Percentiles rank a stretch among this genome's conserved stretches.
Evolutionary conservation across 2,329 filamentous ascomycete species (phyloP).

Genomic region (Sclerotinia glacialis): DNA sequence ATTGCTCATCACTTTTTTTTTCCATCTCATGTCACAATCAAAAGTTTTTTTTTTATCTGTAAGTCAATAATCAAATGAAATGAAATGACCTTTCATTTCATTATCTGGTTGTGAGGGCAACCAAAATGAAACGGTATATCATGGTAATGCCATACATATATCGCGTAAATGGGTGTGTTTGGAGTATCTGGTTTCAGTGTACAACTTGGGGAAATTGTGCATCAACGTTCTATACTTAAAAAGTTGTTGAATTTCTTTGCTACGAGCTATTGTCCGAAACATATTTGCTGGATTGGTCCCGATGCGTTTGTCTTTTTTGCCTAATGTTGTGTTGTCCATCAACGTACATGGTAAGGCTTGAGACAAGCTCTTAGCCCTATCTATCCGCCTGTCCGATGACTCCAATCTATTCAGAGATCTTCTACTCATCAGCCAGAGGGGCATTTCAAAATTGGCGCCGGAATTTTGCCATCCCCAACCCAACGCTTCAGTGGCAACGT

Average conservation of each 20-base stretch:
- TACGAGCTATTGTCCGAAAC: not conserved
- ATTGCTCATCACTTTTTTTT: not conserved
- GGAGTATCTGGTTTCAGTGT: not conserved
- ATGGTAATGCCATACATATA: no score
- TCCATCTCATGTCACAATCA: not conserved
- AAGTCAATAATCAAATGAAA: not conserved
- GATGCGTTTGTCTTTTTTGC: not conserved
- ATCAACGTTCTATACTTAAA: not conserved
- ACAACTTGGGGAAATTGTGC: not conserved
- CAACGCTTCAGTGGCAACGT: not conserved
- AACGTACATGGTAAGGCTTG: not conserved
- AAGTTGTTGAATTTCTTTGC: not conserved
- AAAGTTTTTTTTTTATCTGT: not conserved
- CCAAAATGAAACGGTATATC: not conserved
- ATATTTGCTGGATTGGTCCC: not conserved
- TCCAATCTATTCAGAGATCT: not conserved
- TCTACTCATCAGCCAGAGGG: no score
- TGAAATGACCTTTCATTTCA: no score
- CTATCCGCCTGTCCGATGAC: not conserved
- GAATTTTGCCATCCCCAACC: not conserved
- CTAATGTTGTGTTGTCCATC: not conserved
- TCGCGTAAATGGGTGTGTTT: not conserved
- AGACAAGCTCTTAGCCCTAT: not conserved
- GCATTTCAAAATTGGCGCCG: not conserved
- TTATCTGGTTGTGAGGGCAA: slow-evolving; percentile 7